Evolutionary conservation across 805 yeast genomes (phyloP), one percentile per base, ranked within the genome.

Genomic region (Lachancea sp.): DNA sequence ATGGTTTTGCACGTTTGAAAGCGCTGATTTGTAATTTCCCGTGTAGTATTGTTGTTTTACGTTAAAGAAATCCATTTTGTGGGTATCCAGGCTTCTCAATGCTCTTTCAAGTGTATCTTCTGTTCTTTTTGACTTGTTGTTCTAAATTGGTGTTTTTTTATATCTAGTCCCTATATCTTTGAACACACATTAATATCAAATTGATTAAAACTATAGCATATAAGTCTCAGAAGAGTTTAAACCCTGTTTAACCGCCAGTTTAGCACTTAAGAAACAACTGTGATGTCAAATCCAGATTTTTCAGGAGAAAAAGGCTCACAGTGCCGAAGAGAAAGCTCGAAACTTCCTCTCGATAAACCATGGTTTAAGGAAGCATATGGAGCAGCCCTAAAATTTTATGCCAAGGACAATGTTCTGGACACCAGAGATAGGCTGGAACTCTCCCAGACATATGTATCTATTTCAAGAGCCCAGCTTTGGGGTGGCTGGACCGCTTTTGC

Each of bases 41-140:
- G 82, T 74, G 58, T 72, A 79, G 62, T 77, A 80, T 43, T 74
- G 75, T 52, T 76, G 80, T 48, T 76, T 71, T 19, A 79, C 58
- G 13, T 68, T 69, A 58, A 70, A 79, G 26, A 75, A 66, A 51
- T 77, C 82, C 57, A 55, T 49, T 29, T 4, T 15, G 17, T 8
- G 11, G 8, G 23, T n/a, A n/a, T n/a, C n/a, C n/a, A n/a, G n/a
- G n/a, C n/a, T n/a, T n/a, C n/a, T n/a, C n/a, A n/a, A n/a, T n/a
- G n/a, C n/a, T n/a, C n/a, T n/a, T n/a, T n/a, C n/a, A n/a, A n/a
- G n/a, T n/a, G n/a, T n/a, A n/a, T n/a, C n/a, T n/a, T n/a, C n/a
- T n/a, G n/a, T n/a, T n/a, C n/a, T n/a, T n/a, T n/a, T n/a, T n/a
- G n/a, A n/a, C n/a, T n/a, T n/a, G n/a, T n/a, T n/a, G n/a, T n/a